Conservation (phyloP, 2,329 filamentous ascomycete genomes). For the Mariannaea elegans region DNA sequence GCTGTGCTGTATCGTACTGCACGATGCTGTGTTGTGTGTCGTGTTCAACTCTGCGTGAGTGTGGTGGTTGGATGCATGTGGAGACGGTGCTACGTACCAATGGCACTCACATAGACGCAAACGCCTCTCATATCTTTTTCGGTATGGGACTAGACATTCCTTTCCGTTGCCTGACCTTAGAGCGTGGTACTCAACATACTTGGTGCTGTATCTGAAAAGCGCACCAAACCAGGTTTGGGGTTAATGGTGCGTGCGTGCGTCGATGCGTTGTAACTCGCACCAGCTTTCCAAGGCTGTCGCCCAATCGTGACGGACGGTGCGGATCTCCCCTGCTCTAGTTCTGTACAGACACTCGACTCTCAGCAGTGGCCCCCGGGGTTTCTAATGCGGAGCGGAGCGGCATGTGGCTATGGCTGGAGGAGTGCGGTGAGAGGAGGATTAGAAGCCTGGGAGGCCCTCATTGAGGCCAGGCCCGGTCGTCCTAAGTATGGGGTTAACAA, state of each 20-base stretch:
- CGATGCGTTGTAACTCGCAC: slow-evolving; percentile 25
- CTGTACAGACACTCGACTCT: neutral
- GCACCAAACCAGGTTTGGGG: neutral
- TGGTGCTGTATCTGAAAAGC: too few relatives aligned
- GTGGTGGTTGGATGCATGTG: slow-evolving; percentile 7
- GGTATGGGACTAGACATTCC: neutral
- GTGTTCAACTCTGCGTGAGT: slow-evolving; percentile 8
- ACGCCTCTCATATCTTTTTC: neutral
- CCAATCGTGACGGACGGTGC: slow-evolving; percentile 14
- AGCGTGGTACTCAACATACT: neutral
- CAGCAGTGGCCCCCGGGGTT: neutral
- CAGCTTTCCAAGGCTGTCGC: slow-evolving; percentile 4
- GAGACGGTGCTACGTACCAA: slow-evolving; percentile 1
- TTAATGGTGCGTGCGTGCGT: slow-evolving; percentile 11
- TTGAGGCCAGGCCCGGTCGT: neutral
- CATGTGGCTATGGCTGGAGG: neutral
- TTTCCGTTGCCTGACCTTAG: neutral
- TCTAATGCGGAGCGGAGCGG: slow-evolving; percentile 12
- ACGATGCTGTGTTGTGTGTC: slow-evolving; percentile 12
- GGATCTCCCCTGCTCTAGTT: neutral
- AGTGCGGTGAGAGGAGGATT: slow-evolving; percentile 16
- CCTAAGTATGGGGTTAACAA: neutral
- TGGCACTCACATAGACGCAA: neutral
- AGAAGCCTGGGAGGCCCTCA: neutral
- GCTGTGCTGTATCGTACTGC: slow-evolving; percentile 17